Conservation (phyloP, 306 rosid species). For the Rosa lucieae region DNA sequence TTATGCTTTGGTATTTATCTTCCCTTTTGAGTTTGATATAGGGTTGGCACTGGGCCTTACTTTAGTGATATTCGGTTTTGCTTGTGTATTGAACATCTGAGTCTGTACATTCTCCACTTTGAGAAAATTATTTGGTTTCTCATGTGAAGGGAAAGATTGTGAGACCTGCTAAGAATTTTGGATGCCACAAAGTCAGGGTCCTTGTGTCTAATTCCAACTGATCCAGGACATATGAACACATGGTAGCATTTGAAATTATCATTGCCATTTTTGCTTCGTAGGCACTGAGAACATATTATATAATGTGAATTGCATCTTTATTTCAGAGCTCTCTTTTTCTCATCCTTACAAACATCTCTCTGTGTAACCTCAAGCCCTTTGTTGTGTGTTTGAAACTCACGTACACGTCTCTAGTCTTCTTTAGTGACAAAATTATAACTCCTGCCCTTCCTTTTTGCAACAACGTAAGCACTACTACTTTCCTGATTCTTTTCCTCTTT, state of each 20-base stretch:
- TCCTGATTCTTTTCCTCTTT: not conserved
- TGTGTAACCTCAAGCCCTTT: not conserved
- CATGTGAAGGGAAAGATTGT: not conserved
- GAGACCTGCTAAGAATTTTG: not conserved
- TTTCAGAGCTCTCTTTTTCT: not conserved
- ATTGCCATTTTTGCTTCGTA: not conserved
- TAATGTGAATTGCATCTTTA: not conserved
- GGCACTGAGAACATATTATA: not conserved
- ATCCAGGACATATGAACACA: not conserved
- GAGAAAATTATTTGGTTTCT: not conserved
- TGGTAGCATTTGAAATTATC: not conserved
- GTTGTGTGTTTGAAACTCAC: not conserved
- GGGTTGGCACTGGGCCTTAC: not conserved
- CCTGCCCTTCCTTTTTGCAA: not conserved
- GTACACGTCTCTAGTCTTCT: not conserved
- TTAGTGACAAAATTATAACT: not conserved
- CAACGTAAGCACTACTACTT: not conserved
- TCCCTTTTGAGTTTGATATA: not conserved
- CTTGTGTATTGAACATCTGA: not conserved
- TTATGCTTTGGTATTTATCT: not conserved
- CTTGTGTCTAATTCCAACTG: not conserved
- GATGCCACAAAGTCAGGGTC: not conserved
- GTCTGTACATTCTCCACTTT: not conserved
- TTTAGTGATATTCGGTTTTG: not conserved
- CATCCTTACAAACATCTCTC: not conserved